Percentiles rank a stretch among this genome's conserved stretches.
These are phyloP conservation scores for Mucor circinelloides DNA, from an alignment of 371 early-diverging fungal species.

Conservation along the genomic window DNA sequence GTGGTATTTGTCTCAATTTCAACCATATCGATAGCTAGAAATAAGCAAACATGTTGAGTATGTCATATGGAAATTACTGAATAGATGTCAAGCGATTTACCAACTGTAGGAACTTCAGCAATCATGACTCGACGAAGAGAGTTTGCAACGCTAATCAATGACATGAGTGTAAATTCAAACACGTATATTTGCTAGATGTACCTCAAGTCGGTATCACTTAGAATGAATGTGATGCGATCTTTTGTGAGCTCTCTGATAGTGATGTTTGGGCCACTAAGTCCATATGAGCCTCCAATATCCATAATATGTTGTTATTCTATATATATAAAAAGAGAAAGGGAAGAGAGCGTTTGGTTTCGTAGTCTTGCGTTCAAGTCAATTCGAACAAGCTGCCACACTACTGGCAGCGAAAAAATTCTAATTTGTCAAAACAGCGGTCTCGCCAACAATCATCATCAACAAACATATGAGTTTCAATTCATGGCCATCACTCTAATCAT, in stretches of 20 bases:
- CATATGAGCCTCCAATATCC: conserved; percentile 36
- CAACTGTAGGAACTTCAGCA: conserved; percentile 98
- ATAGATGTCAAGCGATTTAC: conserved; percentile 27
- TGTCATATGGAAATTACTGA: background rate
- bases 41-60: background rate
- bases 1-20: conserved; percentile 95
- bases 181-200: conserved; percentile 19
- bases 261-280: conserved; percentile 69
- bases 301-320: conserved; percentile 8
- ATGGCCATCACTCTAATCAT: background rate
- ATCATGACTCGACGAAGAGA: conserved; percentile 95
- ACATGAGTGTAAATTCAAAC: background rate
- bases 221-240: conserved; percentile 72
- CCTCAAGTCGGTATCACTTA: conserved; percentile 82
- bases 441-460: background rate
- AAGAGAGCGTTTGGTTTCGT: background rate
- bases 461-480: background rate
- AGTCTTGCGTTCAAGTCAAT: background rate
- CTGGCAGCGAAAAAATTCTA: background rate
- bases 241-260: conserved; percentile 71
- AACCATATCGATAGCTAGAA: conserved; percentile 96
- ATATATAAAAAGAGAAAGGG: background rate
- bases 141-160: conserved; percentile 83
- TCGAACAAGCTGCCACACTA: background rate
- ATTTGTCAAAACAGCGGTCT: conserved; percentile 5